phyloP scores from a whole-genome alignment of 2,329 filamentous ascomycete species.

The Phialophora tarda region DNA sequence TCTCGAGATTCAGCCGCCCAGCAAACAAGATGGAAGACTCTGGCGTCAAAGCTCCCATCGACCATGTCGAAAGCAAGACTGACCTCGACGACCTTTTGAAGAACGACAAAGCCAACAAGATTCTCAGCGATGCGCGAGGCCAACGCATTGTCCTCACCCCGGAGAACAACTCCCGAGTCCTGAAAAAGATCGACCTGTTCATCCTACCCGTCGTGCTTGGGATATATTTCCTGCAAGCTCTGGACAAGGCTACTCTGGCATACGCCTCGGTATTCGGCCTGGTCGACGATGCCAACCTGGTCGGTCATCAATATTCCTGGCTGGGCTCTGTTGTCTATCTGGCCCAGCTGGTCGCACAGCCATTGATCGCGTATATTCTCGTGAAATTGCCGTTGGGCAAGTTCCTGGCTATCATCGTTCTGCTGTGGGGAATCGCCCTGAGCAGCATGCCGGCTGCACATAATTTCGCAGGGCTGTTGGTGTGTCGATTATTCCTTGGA shows the following conservation, averaged over 20 bases:
- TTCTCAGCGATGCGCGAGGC: constrained; percentile 55
- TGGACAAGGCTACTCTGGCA: constrained; percentile 60
- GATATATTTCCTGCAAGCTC: constrained; percentile 67
- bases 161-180: constrained; percentile 59
- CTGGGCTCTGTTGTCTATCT: constrained; percentile 60
- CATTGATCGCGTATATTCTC: constrained; percentile 59
- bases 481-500: constrained; percentile 60
- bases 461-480: constrained; percentile 50
- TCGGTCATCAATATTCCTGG: constrained; percentile 62
- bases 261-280: constrained; percentile 70
- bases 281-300: constrained; percentile 62
- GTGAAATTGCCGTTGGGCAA: constrained; percentile 67
- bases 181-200: constrained; percentile 58
- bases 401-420: constrained; percentile 59
- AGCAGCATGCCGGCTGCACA: constrained; percentile 59
- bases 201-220: constrained; percentile 62
- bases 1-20: neutral
- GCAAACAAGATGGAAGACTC: constrained; percentile 22
- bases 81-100: constrained; percentile 21
- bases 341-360: constrained; percentile 61
- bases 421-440: constrained; percentile 60
- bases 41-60: constrained; percentile 23
- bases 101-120: constrained; percentile 57
- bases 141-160: constrained; percentile 57
- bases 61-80: constrained; percentile 28